Percentiles rank a stretch among this genome's conserved stretches.
These are phyloP conservation scores for Dioscorea zingiberensis DNA, from an alignment of 106 monocot genomes.

Conservation along the genomic window DNA sequence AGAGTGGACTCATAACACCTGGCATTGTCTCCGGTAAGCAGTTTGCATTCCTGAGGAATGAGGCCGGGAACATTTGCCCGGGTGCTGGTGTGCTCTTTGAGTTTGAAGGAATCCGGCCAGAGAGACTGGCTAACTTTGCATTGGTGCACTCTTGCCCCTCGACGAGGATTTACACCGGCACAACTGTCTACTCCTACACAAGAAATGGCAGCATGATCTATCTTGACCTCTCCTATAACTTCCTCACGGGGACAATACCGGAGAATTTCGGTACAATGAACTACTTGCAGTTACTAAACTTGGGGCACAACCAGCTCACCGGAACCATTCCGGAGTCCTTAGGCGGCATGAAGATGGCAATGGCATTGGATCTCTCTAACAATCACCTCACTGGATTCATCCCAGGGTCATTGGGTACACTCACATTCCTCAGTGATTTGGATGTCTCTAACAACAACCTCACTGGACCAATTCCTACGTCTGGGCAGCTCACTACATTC, in stretches of 20 bases:
- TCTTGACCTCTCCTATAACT: slow-evolving; percentile 68
- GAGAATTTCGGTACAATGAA: slow-evolving; percentile 44
- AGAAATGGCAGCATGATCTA: slow-evolving; percentile 68
- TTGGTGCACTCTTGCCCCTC: slow-evolving; percentile 37
- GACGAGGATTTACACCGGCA: slow-evolving; percentile 61
- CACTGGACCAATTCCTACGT: slow-evolving; percentile 54
- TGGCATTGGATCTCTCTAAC: slow-evolving; percentile 59
- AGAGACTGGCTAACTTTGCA: slow-evolving; percentile 46
- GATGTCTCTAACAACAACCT: slow-evolving; percentile 87
- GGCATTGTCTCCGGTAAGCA: slow-evolving; percentile 55
- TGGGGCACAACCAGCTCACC: slow-evolving; percentile 64
- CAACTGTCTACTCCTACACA: slow-evolving; percentile 35
- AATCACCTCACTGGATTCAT: slow-evolving; percentile 63
- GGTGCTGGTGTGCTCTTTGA: slow-evolving; percentile 65
- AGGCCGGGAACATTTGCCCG: slow-evolving; percentile 54
- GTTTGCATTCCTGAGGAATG: slow-evolving; percentile 66
- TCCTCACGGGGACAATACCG: slow-evolving; percentile 48
- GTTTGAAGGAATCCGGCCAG: slow-evolving; percentile 58
- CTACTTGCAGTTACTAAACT: slow-evolving; percentile 51
- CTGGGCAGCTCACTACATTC: slow-evolving; percentile 76
- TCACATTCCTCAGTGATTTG: slow-evolving; percentile 51
- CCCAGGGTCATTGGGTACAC: slow-evolving; percentile 35
- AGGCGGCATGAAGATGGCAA: slow-evolving; percentile 26
- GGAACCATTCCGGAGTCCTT: slow-evolving; percentile 61
- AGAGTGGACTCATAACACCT: slow-evolving; percentile 34